Evolutionary conservation across 2,329 filamentous ascomycete species (phyloP).

Genomic region (Juglanconis juglandina): DNA sequence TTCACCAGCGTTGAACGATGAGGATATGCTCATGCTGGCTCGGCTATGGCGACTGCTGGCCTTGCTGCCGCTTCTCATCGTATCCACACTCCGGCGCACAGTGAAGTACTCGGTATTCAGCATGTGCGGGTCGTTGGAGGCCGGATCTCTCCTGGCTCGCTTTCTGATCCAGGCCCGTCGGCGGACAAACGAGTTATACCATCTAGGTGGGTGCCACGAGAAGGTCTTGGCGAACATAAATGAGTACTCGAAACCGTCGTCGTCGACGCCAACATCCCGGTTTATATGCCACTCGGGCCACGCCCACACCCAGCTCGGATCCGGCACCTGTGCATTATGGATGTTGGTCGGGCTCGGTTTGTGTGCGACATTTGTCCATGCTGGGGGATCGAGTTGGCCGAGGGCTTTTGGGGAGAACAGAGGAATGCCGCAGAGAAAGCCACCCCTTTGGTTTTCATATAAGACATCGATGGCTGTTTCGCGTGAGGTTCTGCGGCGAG

Average conservation of each 20-base stretch:
- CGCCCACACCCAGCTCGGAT: constrained; percentile 91
- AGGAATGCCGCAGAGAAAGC: constrained; percentile 82
- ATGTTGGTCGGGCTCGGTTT: constrained; percentile 64
- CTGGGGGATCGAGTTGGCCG: constrained; percentile 76
- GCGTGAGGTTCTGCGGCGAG: constrained; percentile 24
- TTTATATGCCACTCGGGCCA: constrained; percentile 64
- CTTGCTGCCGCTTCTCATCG: constrained; percentile 38
- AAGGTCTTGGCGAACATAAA: constrained; percentile 75
- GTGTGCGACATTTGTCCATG: constrained; percentile 75
- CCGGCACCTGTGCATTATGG: constrained; percentile 84
- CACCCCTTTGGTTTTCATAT: constrained; percentile 92
- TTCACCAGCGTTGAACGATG: constrained; percentile 36
- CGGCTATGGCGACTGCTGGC: constrained; percentile 27
- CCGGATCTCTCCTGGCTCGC: constrained; percentile 60
- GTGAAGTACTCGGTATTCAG: constrained; percentile 78
- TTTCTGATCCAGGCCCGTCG: constrained; percentile 83
- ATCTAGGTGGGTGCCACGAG: constrained; percentile 84
- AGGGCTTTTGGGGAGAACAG: constrained; percentile 87
- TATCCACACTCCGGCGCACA: constrained; percentile 56
- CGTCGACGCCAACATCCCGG: constrained; percentile 77
- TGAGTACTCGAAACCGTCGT: constrained; percentile 94
- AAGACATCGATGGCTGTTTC: constrained; percentile 74
- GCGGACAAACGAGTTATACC: constrained; percentile 95
- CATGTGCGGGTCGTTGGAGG: constrained; percentile 57
- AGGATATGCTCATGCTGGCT: constrained; percentile 28